Evolutionary conservation across 768 basidiomycete species (phyloP).

Genomic region (Infundibulicybe gibba): DNA sequence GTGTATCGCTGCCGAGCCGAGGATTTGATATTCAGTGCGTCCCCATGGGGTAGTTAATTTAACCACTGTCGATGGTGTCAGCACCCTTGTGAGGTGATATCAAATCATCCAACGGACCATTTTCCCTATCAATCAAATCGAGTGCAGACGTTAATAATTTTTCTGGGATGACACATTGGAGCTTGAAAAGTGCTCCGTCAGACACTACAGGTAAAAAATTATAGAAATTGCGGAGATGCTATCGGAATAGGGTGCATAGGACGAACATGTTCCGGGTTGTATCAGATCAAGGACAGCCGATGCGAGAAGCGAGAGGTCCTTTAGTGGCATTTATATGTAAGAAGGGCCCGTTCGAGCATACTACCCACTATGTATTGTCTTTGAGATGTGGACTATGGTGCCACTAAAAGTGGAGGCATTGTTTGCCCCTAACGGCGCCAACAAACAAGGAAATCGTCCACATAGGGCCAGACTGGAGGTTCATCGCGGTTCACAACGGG

Average conservation of each 20-base stretch:
- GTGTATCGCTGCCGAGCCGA: slow-evolving; percentile 64
- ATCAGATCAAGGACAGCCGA: slow-evolving; percentile 28
- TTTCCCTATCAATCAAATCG: slow-evolving; percentile 70
- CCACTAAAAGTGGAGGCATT: no score
- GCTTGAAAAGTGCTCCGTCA: slow-evolving; percentile 52
- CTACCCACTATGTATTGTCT: no score
- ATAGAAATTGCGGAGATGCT: no score
- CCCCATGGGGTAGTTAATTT: slow-evolving; percentile 57
- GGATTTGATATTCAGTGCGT: slow-evolving; percentile 59
- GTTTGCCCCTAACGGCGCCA: slow-evolving; percentile 4
- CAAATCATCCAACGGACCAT: slow-evolving; percentile 38
- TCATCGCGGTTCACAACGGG: no score
- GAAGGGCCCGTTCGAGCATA: no score
- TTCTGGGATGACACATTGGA: slow-evolving; percentile 60
- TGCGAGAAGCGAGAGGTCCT: slow-evolving; percentile 14
- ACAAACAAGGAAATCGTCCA: no score
- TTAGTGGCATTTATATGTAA: slow-evolving; percentile 14
- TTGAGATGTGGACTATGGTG: no score
- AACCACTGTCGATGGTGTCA: slow-evolving; percentile 42
- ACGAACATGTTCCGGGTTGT: slow-evolving; percentile 26
- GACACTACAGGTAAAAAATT: slow-evolving; percentile 27
- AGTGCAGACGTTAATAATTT: slow-evolving; percentile 64
- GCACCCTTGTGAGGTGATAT: background rate
- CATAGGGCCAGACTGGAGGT: no score
- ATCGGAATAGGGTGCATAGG: no score